Base-by-base conservation (phyloP, 805 yeast genomes). In the Hemisphaericaspora nanyangensis region DNA sequence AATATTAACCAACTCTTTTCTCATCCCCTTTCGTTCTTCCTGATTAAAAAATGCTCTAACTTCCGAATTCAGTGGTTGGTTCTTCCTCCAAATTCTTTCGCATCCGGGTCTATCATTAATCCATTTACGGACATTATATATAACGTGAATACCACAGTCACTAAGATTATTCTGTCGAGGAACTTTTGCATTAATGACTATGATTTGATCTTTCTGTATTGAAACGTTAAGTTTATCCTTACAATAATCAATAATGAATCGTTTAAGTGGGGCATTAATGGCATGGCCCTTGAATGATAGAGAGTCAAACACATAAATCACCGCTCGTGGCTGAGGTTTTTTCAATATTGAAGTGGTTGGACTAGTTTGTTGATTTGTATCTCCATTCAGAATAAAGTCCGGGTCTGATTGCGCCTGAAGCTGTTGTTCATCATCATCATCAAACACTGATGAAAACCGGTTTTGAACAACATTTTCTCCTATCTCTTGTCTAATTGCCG, bases 141-240 rank as follows among this genome's bases (percentile, higher is more conserved):
- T 82, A 2, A 91, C 85, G 61, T 86, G 96, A 16, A 93, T 78
- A 1, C 99, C 99, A 65, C 99, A 93, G 57, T 93, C 99, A 55
- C 89, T 86, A 62, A 82, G 80, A 56, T 93, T 93, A 22, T 80
- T 79, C 54, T 93, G 99, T 42, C 73, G 79, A 1, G 97, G 96
- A 0, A 88, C 93, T 5, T 65, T 54, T 4, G 80, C 79, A 6
- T 67, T 58, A 36, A 66, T 56, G 34, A 77, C 61, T 31, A 69
- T 58, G 17, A 90, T 75, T 31, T 66, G 70, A 5, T 62, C 57
- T 10, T 66, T 66, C 16, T 62, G 61, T 3, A 89, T 51, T 0
- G 63, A 68, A 7, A 81, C 45, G 1, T 60, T 62, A 47, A 77
- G 72, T 48, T 76, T 80, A 25, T 84, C 93, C 38, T 66, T 63